Base-by-base conservation (phyloP, 1,284 basidiomycete species). In the Xerocomus cyaneibrunnescens region DNA sequence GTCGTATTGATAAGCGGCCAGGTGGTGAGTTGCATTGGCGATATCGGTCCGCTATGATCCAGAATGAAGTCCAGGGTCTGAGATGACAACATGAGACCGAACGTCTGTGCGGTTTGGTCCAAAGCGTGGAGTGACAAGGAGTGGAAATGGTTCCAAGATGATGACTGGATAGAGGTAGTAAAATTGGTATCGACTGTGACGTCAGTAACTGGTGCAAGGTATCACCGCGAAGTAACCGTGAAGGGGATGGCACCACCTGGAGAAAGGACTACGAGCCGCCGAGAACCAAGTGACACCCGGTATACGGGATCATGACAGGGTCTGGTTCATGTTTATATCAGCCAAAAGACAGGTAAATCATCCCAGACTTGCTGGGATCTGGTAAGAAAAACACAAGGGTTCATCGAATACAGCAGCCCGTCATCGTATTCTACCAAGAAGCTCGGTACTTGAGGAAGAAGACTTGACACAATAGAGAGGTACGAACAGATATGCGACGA, bases 331-430 rank as follows among this genome's bases (percentile, higher is more conserved):
- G 10, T n/a, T 30, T 16, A 27, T 17, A 42, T 54, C 48, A 57
- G 19, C 14, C 2, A 5, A 23, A 14, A n/a, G n/a, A 38, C 5
- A 9, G 3, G 5, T 1, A 1, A 22, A 21, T 27, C 7, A 12
- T 35, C 8, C 7, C 16, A 16, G 1, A 66, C 63, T 0, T 52
- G 66, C 63, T 55, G 57, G 57, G 62, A 68, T 40, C 27, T 19
- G 2, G 43, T 38, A 12, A 68, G 53, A 43, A 65, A 65, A 0
- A 22, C 47, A 5, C 52, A 27, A 5, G 64, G 64, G 31, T 55
- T 58, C 8, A 60, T 25, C 0, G 31, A 52, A 41, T 56, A 62
- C 4, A 50, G n/a, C 7, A 68, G 4, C 5, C 55, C 62, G 5
- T 56, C 62, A 37, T 52, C 53, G 9, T 62, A 49, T 4, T 59